Evolutionary conservation across 208 protist genomes (phyloP).

Genomic region (Histomonas meleagridis): DNA sequence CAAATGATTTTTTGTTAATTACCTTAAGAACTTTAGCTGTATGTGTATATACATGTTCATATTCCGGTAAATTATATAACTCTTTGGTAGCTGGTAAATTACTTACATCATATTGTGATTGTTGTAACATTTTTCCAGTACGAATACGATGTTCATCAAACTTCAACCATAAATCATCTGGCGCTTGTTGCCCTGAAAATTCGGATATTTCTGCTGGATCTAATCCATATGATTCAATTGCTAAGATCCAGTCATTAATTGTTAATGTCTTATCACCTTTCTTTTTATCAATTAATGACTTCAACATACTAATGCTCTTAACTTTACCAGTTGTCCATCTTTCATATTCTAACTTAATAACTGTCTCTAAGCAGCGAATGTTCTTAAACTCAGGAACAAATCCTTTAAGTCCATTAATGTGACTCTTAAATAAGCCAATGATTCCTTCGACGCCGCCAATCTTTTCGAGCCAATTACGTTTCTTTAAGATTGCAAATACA

Average conservation of each 20-base stretch:
- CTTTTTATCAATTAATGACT: background rate
- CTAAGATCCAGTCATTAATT: constrained; percentile 26
- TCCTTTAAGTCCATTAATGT: background rate
- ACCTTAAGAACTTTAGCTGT: background rate
- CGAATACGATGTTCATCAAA: background rate
- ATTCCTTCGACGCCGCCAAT: background rate
- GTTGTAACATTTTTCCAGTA: background rate
- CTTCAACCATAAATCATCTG: constrained; percentile 30
- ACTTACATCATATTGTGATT: background rate
- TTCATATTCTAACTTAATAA: constrained; percentile 2
- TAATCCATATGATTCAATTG: background rate
- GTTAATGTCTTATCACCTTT: background rate
- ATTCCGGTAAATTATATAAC: background rate
- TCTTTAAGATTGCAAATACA: constrained; percentile 22
- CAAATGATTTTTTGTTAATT: background rate
- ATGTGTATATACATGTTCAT: background rate
- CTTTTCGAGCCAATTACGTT: background rate
- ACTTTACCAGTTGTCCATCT: background rate
- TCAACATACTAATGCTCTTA: background rate
- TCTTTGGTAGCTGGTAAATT: background rate
- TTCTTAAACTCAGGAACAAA: background rate
- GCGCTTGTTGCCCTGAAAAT: background rate
- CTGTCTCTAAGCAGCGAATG: background rate
- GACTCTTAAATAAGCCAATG: background rate
- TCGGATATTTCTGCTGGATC: background rate